Conservation (phyloP, 768 basidiomycete species). For the Naganishia kalamii region DNA sequence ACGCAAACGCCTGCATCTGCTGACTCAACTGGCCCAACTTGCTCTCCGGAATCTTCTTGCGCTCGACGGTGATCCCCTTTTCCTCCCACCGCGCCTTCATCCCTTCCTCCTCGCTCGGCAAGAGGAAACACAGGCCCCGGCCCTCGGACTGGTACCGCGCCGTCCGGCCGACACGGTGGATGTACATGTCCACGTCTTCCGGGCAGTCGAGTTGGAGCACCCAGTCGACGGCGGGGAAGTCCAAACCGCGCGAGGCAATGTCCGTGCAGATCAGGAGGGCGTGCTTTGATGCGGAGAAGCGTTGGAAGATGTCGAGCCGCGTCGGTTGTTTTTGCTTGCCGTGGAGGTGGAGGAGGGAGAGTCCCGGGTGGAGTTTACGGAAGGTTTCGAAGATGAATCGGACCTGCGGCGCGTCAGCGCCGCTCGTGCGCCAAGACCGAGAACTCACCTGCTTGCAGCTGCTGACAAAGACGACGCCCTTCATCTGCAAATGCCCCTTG, state of each 20-base stretch:
- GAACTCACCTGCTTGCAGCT: conserved; percentile 75
- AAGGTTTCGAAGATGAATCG: conserved; percentile 94
- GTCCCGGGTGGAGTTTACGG: conserved; percentile 88
- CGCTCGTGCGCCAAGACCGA: not conserved
- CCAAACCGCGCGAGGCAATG: conserved; percentile 88
- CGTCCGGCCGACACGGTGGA: conserved; percentile 92
- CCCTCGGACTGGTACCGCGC: conserved; percentile 88
- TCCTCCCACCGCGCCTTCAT: conserved; percentile 66
- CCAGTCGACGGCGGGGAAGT: conserved; percentile 96
- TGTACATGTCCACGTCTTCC: conserved; percentile 95
- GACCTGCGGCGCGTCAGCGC: conserved; percentile 48
- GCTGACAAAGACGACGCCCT: conserved; percentile 88
- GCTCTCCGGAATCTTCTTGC: conserved; percentile 80
- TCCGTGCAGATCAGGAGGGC: conserved; percentile 91
- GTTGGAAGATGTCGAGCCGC: conserved; percentile 71
- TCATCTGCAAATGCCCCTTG: conserved; percentile 83
- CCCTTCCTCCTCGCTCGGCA: conserved; percentile 89
- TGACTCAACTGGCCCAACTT: conserved; percentile 79
- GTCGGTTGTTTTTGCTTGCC: conserved; percentile 96
- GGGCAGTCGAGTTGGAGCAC: conserved; percentile 92
- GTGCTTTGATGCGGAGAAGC: conserved; percentile 73
- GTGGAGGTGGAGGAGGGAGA: conserved; percentile 85
- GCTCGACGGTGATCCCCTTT: conserved; percentile 61
- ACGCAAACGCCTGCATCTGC: conserved; percentile 84
- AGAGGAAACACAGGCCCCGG: conserved; percentile 69